A percentile compares a stretch with the other conserved stretches of the same genome.
These are phyloP conservation scores for Mycena rebaudengoi DNA, from an alignment of 768 basidiomycete genomes.

Conservation along the genomic window DNA sequence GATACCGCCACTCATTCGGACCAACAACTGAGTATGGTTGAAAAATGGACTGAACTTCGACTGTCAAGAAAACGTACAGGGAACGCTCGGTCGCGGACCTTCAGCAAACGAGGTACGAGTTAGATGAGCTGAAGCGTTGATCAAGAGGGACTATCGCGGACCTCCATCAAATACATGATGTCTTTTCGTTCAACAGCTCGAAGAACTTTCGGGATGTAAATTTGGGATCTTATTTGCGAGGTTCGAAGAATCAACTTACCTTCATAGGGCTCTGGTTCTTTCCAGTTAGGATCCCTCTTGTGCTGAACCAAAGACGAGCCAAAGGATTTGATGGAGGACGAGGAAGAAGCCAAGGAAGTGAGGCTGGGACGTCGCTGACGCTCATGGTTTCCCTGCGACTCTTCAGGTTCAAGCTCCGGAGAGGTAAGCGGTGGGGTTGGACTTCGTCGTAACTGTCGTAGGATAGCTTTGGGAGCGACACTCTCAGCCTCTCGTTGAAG, in stretches of 20 bases:
- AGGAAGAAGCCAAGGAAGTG: conserved; percentile 34
- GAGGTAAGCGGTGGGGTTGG: conserved; percentile 43
- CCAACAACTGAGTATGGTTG: conserved; percentile 60
- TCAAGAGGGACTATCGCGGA: no score
- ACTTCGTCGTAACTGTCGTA: conserved; percentile 59
- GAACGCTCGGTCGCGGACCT: conserved; percentile 82
- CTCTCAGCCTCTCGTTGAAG: conserved; percentile 75
- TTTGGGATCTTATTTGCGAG: not conserved
- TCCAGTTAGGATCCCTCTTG: conserved; percentile 44
- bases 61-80: conserved; percentile 59
- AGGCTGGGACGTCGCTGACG: conserved; percentile 32
- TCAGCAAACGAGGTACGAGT: no score
- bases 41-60: not conserved
- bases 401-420: conserved; percentile 27
- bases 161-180: conserved; percentile 83
- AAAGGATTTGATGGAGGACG: conserved; percentile 44
- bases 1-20: conserved; percentile 85
- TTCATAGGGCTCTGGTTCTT: conserved; percentile 46
- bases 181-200: conserved; percentile 88
- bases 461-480: conserved; percentile 64
- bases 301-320: conserved; percentile 27
- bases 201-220: conserved; percentile 62
- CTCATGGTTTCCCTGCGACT: conserved; percentile 23
- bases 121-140: no score
- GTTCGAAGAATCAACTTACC: not conserved